Conservation (phyloP, 345 rosid species). For the Stellera chamaejasme region DNA sequence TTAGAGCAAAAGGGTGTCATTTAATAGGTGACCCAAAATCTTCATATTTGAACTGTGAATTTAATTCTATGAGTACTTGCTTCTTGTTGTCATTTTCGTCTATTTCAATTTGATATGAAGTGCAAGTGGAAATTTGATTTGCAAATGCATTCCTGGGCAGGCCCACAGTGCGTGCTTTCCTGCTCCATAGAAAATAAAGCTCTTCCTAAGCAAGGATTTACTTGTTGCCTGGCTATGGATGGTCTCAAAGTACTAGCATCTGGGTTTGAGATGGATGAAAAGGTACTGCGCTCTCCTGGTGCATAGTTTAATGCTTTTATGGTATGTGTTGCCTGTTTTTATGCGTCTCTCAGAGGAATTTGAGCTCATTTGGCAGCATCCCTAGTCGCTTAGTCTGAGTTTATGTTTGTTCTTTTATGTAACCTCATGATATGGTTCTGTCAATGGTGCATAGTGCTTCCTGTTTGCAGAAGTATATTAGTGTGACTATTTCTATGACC, state of each 20-base stretch:
- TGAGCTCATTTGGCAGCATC: no score
- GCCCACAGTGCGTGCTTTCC: slow-evolving; percentile 86
- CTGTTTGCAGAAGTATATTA: no score
- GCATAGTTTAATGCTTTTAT: no score
- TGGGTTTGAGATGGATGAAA: slow-evolving; percentile 75
- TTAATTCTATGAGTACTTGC: neutral
- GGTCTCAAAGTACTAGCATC: slow-evolving; percentile 84
- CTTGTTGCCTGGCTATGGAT: slow-evolving; percentile 95
- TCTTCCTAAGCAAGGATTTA: slow-evolving; percentile 66
- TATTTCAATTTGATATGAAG: neutral
- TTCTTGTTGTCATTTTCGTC: neutral
- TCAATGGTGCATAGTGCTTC: no score
- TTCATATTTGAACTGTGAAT: neutral
- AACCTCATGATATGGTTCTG: no score
- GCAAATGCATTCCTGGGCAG: slow-evolving; percentile 22
- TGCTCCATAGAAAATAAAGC: slow-evolving; percentile 77
- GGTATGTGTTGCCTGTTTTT: no score
- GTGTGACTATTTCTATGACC: no score
- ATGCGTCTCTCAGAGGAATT: no score
- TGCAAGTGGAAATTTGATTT: neutral
- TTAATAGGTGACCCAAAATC: slow-evolving; percentile 45
- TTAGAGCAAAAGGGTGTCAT: slow-evolving; percentile 72
- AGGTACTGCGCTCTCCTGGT: slow-evolving; percentile 36
- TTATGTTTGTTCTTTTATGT: no score
- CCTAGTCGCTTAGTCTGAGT: no score